A percentile compares a stretch with the other conserved stretches of the same genome.
phyloP scores from a whole-genome alignment of 1,139 yeast species.

The Zygosaccharomyces pseudobailii region DNA sequence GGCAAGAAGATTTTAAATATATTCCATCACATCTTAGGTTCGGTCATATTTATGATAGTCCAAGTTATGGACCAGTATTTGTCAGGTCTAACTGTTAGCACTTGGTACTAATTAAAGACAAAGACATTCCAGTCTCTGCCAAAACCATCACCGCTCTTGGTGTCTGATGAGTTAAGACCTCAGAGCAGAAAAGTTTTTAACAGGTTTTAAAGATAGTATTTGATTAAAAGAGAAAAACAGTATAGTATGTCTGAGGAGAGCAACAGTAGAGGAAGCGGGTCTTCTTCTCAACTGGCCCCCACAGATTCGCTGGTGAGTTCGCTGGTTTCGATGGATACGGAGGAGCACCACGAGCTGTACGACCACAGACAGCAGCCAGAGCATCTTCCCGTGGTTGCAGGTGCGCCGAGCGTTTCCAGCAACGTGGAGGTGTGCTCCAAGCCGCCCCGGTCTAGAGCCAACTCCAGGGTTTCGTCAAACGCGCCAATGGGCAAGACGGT shows the following conservation, averaged over 20 bases:
- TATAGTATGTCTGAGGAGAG: conserved; percentile 1
- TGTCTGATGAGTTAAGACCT: neutral
- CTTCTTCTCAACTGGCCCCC: conserved; percentile 17
- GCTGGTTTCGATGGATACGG: conserved; percentile 36
- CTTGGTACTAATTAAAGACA: neutral
- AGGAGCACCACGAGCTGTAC: conserved; percentile 43
- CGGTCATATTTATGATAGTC: neutral
- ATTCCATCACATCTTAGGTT: neutral
- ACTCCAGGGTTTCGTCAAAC: neutral
- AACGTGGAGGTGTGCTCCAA: neutral
- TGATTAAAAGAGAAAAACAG: neutral
- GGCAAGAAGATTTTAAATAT: neutral
- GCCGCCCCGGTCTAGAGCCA: neutral
- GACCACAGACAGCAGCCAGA: conserved; percentile 55
- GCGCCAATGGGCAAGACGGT: neutral
- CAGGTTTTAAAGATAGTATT: neutral
- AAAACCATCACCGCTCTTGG: neutral
- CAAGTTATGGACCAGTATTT: neutral
- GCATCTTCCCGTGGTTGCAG: conserved; percentile 19
- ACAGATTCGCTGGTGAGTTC: conserved; percentile 26
- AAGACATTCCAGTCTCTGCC: neutral
- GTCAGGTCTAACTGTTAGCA: neutral
- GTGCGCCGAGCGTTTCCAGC: conserved; percentile 2
- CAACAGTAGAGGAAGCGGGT: conserved; percentile 1
- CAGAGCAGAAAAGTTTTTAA: neutral